Percentiles rank a stretch among this genome's conserved stretches.
These are phyloP conservation scores for Rubia yunnanensis DNA, from an alignment of 257 asterid species.

Conservation along the genomic window DNA sequence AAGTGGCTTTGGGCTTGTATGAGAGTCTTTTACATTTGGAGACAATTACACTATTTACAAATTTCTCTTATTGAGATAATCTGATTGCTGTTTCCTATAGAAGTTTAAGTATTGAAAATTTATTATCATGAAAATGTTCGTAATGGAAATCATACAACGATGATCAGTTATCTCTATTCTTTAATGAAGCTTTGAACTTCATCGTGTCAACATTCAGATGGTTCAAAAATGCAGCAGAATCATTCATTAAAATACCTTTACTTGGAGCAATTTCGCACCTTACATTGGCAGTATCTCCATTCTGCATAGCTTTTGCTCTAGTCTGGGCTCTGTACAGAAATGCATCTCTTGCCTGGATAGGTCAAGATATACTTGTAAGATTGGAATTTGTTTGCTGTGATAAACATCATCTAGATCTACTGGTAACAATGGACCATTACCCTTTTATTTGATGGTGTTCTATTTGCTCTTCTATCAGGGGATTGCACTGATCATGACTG, in stretches of 20 bases:
- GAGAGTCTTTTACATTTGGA: neutral
- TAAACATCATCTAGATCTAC: neutral
- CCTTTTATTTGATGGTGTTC: conserved; percentile 3
- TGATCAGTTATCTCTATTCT: neutral
- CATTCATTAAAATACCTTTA: conserved; percentile 64
- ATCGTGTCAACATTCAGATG: conserved; percentile 46
- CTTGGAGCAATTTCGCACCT: conserved; percentile 80
- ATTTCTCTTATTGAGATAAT: neutral
- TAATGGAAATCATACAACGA: neutral
- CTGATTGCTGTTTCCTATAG: neutral
- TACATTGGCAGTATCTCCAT: conserved; percentile 80
- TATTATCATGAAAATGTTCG: no score
- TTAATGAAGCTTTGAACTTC: conserved; percentile 8
- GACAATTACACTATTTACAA: neutral
- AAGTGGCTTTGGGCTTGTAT: neutral
- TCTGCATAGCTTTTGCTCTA: conserved; percentile 84
- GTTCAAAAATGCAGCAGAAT: conserved; percentile 61
- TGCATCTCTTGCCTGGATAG: conserved; percentile 82
- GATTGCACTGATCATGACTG: conserved; percentile 83
- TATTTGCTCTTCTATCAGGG: conserved; percentile 45
- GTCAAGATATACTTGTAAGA: conserved; percentile 97
- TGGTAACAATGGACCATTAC: conserved; percentile 1
- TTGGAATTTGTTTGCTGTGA: neutral
- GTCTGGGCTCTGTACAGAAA: conserved; percentile 80
- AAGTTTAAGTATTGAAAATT: neutral